Percentiles rank a stretch among this genome's conserved stretches.
These are phyloP conservation scores for Malus asiatica DNA, from an alignment of 306 rosid genomes.

Conservation along the genomic window DNA sequence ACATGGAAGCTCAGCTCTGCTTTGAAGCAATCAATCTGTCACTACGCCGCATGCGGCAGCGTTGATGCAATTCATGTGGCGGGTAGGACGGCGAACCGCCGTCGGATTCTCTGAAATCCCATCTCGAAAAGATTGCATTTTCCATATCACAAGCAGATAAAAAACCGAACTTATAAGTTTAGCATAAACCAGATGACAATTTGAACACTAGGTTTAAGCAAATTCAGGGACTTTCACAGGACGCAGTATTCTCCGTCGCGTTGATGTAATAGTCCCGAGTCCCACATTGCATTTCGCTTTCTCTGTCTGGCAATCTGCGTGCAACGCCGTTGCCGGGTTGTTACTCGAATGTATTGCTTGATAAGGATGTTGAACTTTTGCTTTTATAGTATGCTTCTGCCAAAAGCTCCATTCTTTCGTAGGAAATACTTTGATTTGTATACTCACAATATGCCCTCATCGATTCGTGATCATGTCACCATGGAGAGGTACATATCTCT, in stretches of 20 bases:
- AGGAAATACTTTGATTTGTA: conserved; percentile 49
- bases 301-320: conserved; percentile 49
- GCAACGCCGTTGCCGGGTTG: conserved; percentile 51
- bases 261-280: conserved; percentile 49
- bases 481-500: conserved; percentile 24
- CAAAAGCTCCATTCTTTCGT: conserved; percentile 60
- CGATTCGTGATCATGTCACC: conserved; percentile 41
- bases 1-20: conserved; percentile 47
- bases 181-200: conserved; percentile 22
- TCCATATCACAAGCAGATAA: conserved; percentile 21
- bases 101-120: conserved; percentile 24
- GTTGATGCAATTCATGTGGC: conserved; percentile 37
- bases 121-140: conserved; percentile 31
- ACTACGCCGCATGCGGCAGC: no score
- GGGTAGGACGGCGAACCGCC: conserved; percentile 40
- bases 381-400: conserved; percentile 39
- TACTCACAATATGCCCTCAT: conserved; percentile 26
- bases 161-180: conserved; percentile 29
- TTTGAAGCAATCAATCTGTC: not conserved
- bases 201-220: conserved; percentile 38
- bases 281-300: conserved; percentile 43
- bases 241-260: conserved; percentile 52
- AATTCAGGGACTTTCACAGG: conserved; percentile 18
- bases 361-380: conserved; percentile 33
- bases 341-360: conserved; percentile 56